Evolutionary conservation across 257 asterid species (phyloP), one percentile per base, ranked within the genome.

Genomic region (Nicotiana benthamiana): DNA sequence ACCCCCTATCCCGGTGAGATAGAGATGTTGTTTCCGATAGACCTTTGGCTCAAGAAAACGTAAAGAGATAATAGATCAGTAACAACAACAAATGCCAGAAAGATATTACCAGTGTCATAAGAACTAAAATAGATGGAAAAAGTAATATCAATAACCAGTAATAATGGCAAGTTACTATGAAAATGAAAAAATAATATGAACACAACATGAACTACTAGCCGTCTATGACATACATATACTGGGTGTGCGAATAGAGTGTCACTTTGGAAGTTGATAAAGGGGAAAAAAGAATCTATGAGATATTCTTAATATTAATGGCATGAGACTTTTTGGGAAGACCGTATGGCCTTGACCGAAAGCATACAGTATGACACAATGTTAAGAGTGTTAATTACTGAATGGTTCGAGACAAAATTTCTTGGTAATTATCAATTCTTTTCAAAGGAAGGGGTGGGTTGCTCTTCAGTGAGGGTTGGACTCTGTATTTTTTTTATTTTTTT

Each of bases 1-100:
- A 40, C 0, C 48, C 48, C 3, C 48, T 40, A 40, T 0, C 11
- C 0, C 12, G 48, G 12, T 9, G 3, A 12, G 12, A 0, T 8
- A 40, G 3, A 40, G 3, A 40, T 0, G 9, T 1, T 36, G 0
- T 36, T 36, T 36, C 9, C 9, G 43, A 6, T 36, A 36, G 43
- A 36, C 9, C 10, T 10, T 40, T 11, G 11, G 3, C 2, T 40
- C 3, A 40, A 40, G 3, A 40, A 40, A 1, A 40, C 10, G 2
- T 6, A 36, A 6, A 36, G 2, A 36, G 9, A 36, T 0, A 7
- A 7, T 36, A 36, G 10, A 36, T 36, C 6, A 40, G 46, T 40
- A 40, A 40, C 11, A 40, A 0, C 11, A 40, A 8, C 43, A 36
- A 2, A 40, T 2, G 0, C 11, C 11, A 40, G 11, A 40, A 40